A percentile compares a stretch with the other conserved stretches of the same genome.
Evolutionary conservation across 768 basidiomycete species (phyloP).

Genomic region (Collybia mongolica): DNA sequence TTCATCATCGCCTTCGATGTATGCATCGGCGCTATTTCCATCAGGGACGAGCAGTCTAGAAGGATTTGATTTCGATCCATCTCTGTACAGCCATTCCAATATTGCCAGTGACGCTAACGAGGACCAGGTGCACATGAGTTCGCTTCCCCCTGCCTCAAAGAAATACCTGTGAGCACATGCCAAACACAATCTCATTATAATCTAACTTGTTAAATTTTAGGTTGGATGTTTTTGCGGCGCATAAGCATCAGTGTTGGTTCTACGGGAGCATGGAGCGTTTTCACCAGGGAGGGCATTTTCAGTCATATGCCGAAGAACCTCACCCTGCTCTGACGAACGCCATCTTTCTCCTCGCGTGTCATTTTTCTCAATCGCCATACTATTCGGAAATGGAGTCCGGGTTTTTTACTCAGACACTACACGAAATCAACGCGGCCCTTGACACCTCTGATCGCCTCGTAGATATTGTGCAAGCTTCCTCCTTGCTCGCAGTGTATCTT

Average conservation of each 20-base stretch:
- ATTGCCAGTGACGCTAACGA: neutral
- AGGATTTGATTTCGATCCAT: neutral
- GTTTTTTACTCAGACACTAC: conserved; percentile 47
- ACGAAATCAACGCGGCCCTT: conserved; percentile 52
- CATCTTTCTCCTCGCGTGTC: conserved; percentile 59
- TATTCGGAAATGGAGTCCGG: conserved; percentile 42
- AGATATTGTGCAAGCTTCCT: conserved; percentile 60
- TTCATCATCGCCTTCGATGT: conserved; percentile 9
- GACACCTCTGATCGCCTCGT: conserved; percentile 54
- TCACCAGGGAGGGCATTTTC: conserved; percentile 13
- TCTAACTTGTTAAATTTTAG: conserved; percentile 23
- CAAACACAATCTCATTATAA: neutral
- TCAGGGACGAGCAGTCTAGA: neutral
- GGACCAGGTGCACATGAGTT: neutral
- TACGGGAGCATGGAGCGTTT: conserved; percentile 48
- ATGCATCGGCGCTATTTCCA: conserved; percentile 4
- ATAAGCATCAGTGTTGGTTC: conserved; percentile 60
- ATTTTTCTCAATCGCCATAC: conserved; percentile 44
- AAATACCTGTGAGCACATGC: conserved; percentile 1
- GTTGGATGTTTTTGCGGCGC: conserved; percentile 52
- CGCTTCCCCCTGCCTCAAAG: neutral
- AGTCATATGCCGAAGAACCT: conserved; percentile 29
- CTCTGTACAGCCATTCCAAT: neutral
- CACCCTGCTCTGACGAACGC: conserved; percentile 62
- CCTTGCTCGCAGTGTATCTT: conserved; percentile 58